Conservation (phyloP, 768 basidiomycete genomes). For the Tulasnella sp. region DNA sequence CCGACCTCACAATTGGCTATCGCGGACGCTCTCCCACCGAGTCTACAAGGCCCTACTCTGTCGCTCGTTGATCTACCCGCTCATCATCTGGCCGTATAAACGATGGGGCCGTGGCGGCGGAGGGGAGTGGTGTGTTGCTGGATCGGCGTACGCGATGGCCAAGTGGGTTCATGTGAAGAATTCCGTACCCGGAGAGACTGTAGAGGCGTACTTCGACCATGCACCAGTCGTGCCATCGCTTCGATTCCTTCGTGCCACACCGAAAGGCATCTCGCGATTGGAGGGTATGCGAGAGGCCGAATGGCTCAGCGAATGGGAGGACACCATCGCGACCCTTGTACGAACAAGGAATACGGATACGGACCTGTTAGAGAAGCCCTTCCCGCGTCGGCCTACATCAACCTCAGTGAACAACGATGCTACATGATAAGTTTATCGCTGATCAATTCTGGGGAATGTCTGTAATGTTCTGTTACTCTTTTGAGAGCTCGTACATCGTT, state of each 20-base stretch:
- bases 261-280: constrained; percentile 28
- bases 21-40: constrained; percentile 54
- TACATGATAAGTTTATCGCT: no score
- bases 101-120: constrained; percentile 58
- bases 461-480: no score
- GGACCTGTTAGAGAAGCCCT: constrained; percentile 3
- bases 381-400: no score
- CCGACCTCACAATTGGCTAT: constrained; percentile 55
- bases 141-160: constrained; percentile 6
- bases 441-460: no score
- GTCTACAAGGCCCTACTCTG: constrained; percentile 63
- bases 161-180: constrained; percentile 16
- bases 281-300: constrained; percentile 60
- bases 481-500: no score
- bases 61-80: constrained; percentile 58
- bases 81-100: constrained; percentile 65
- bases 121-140: constrained; percentile 44
- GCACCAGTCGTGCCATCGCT: constrained; percentile 13
- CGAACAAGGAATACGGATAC: constrained; percentile 19
- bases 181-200: constrained; percentile 16
- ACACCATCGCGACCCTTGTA: constrained; percentile 52
- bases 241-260: constrained; percentile 25
- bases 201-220: constrained; percentile 10
- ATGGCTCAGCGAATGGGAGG: constrained; percentile 74
- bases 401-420: no score